Evolutionary conservation across 2,329 filamentous ascomycete species (phyloP), one percentile per base, ranked within the genome.

Genomic region (Penicillium fuscoglaucum): DNA sequence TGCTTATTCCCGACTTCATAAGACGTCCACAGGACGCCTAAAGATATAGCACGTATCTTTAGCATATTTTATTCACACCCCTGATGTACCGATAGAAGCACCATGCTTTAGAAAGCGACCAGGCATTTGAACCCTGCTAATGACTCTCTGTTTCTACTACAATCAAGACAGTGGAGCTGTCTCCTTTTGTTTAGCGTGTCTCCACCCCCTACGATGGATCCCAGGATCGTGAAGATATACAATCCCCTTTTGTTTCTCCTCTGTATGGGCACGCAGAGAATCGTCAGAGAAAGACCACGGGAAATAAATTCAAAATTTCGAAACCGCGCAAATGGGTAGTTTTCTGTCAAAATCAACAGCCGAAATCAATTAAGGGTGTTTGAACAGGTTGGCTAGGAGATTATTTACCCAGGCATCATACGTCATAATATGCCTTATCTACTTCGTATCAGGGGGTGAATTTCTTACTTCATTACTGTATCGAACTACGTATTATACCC

Each of bases 401-500:
- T 35, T 35, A 17, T 35, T 4, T 17, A 35, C 7, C 17, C 15
- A 37, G 15, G 3, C 33, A 17, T 37, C 15, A 17, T 37, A 17
- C 6, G 33, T 37, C 33, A 17, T 37, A 37, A 37, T 3, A 17
- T 17, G 7, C 35, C 35, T 37, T 37, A 37, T 7, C 17, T 17
- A 17, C 15, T 31, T 12, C 12, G 12, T 17, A 35, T 35, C n/a
- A 37, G 35, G 17, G 7, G 17, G 15, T n/a, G 4, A 10, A 39
- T 39, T 39, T 10, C 3, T 10, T 39, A 39, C 35, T 39, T 39
- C 17, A 39, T n/a, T 39, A 39, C 7, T n/a, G 35, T 37, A 37
- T 37, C 3, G 35, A n/a, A n/a, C 17, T 15, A 4, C 35, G 17
- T 37, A 52, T 50, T 17, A 46, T 45, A 43, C 58, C 62, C 47